Evolutionary conservation across 768 basidiomycete species (phyloP).

Genomic region (Auriscalpium microsporum): DNA sequence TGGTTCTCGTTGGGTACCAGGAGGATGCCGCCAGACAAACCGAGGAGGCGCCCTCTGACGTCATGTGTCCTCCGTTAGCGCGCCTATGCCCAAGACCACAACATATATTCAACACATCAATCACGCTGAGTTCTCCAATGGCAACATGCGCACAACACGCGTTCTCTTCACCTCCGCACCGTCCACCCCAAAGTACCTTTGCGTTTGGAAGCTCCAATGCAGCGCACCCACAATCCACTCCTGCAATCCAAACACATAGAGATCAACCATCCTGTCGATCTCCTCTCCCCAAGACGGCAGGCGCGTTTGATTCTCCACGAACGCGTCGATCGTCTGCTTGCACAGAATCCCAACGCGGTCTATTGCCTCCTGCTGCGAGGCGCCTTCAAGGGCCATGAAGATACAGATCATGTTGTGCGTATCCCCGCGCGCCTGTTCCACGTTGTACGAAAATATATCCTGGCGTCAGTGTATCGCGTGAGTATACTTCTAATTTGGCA

Average conservation of each 20-base stretch:
- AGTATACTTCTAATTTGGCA: too few species aligned
- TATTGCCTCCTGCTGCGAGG: constrained; percentile 66
- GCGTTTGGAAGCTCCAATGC: constrained; percentile 71
- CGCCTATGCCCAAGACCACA: too few species aligned
- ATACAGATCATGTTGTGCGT: constrained; percentile 81
- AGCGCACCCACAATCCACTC: constrained; percentile 73
- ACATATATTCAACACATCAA: too few species aligned
- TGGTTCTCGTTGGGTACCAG: too few species aligned
- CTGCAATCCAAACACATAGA: constrained; percentile 64
- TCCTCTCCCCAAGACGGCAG: constrained; percentile 67
- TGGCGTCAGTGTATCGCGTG: constrained; percentile 20
- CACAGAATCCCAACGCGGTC: constrained; percentile 73
- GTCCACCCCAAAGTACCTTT: constrained; percentile 60
- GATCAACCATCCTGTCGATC: constrained; percentile 52
- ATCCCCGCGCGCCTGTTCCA: constrained; percentile 74
- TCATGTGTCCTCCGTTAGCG: too few species aligned
- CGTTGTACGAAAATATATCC: constrained; percentile 84
- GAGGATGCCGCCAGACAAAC: too few species aligned
- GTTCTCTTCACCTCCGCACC: constrained; percentile 48
- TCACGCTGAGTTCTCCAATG: constrained; percentile 8
- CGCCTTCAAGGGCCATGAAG: constrained; percentile 63
- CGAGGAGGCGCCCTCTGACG: too few species aligned
- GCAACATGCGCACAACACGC: constrained; percentile 49
- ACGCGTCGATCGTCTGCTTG: constrained; percentile 63
- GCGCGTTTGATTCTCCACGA: constrained; percentile 33